These are phyloP conservation scores for Ustanciosporium gigantosporum DNA, from an alignment of 1,284 basidiomycete genomes.

Conservation along the genomic window DNA sequence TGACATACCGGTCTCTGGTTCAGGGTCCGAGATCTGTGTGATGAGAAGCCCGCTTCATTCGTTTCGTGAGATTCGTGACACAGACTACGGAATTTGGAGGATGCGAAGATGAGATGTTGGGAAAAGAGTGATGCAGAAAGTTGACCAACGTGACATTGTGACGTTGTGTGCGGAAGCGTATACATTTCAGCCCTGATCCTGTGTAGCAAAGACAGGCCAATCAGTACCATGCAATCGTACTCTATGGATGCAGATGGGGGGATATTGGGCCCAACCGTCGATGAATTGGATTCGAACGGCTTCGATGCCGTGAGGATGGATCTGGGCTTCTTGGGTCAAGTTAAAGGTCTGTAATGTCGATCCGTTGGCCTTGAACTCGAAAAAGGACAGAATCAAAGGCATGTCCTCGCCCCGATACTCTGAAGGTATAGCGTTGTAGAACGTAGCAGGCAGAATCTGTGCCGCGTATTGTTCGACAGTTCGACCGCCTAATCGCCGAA, in stretches of 20 bases:
- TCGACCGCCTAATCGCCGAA: slow-evolving; percentile 4
- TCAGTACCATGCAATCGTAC: slow-evolving; percentile 19
- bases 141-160: too few species aligned
- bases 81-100: too few species aligned
- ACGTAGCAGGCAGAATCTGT: slow-evolving; percentile 5
- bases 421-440: slow-evolving; percentile 6
- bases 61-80: too few species aligned
- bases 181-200: background rate
- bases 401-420: slow-evolving; percentile 9
- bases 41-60: too few species aligned
- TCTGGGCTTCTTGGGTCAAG: slow-evolving; percentile 10
- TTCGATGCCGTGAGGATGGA: slow-evolving; percentile 18
- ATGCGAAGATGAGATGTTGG: too few species aligned
- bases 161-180: background rate
- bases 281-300: slow-evolving; percentile 27
- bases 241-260: slow-evolving; percentile 26
- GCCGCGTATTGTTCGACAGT: slow-evolving; percentile 8
- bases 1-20: too few species aligned
- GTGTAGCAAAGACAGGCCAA: slow-evolving; percentile 14
- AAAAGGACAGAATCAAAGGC: slow-evolving; percentile 15
- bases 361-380: slow-evolving; percentile 20
- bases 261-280: slow-evolving; percentile 18
- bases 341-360: slow-evolving; percentile 31
- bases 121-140: too few species aligned
- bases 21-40: too few species aligned